These are phyloP conservation scores for Fusarium falciforme DNA, from an alignment of 2,329 filamentous ascomycete species.

Conservation along the genomic window DNA sequence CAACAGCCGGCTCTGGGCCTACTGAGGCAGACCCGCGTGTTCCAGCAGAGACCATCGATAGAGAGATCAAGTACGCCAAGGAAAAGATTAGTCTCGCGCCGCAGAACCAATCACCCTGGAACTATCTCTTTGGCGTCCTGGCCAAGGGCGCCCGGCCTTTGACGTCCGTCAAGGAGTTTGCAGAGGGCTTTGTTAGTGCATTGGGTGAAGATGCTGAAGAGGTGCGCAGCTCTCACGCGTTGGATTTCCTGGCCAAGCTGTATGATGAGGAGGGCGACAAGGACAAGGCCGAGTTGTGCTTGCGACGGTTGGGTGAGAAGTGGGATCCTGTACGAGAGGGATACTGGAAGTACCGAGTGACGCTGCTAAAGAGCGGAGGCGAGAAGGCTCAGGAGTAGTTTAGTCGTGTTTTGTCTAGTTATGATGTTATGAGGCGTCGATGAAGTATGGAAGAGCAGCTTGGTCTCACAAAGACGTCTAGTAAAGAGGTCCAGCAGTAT, in stretches of 20 bases:
- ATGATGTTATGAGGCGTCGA: background rate
- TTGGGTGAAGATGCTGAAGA: slow-evolving; percentile 61
- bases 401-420: background rate
- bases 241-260: slow-evolving; percentile 79
- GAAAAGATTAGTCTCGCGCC: slow-evolving; percentile 81
- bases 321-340: slow-evolving; percentile 93
- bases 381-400: slow-evolving; percentile 16
- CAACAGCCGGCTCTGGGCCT: slow-evolving; percentile 60
- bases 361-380: slow-evolving; percentile 39
- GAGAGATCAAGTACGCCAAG: slow-evolving; percentile 81
- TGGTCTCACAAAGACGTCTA: background rate
- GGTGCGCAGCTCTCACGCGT: slow-evolving; percentile 71
- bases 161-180: slow-evolving; percentile 59
- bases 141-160: slow-evolving; percentile 70
- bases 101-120: slow-evolving; percentile 96
- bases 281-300: slow-evolving; percentile 73
- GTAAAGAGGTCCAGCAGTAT: background rate
- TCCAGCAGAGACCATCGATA: slow-evolving; percentile 72
- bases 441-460: background rate
- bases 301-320: slow-evolving; percentile 80
- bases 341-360: slow-evolving; percentile 81
- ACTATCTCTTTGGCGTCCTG: slow-evolving; percentile 84
- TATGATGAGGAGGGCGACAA: slow-evolving; percentile 67
- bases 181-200: slow-evolving; percentile 61
- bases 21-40: slow-evolving; percentile 67